Base-by-base conservation (phyloP, 2,329 filamentous ascomycete species). In the Amphichorda felina region DNA sequence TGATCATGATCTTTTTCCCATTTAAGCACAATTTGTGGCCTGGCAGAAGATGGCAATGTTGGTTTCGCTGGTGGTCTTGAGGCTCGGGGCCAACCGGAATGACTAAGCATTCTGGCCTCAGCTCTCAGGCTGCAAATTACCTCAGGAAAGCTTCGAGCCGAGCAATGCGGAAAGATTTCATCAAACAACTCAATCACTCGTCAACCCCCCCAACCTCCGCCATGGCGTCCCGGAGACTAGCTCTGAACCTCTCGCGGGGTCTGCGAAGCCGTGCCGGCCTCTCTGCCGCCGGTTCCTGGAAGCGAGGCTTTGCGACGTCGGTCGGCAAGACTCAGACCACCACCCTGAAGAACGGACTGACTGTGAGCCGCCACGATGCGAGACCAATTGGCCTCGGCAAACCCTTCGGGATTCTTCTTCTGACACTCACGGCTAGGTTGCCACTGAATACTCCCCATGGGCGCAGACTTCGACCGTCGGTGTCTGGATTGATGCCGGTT, bases 401-500 rank as follows among this genome's bases (percentile, higher is more conserved):
- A 6, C 38, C 34, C n/a, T 39, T 37, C 24, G 24, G 34, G 27
- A 37, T 41, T 49, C 37, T 45, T 22, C 31, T 39, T 30, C 51
- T 57, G 42, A 61, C 47, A 15, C 25, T 17, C 15, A 8, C 13
- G 29, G 26, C 39, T 60, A 96, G 89, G 87, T 98, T 60, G 91
- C 91, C 50, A 94, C 91, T 52, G 89, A 98, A 65, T 83, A 96
- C 72, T 95, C 88, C 46, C 91, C 89, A 53, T 96, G 87, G 75
- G 89, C 89, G 55, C 88, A 96, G 72, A 96, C 91, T 43, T 94
- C 88, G 54, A 96, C 89, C 38, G 88, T 96, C 54, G 91, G 91
- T 61, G 86, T 98, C 48, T 98, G 91, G 88, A 98, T 98, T 63
- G 93, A 98, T 68, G 89, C 93, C 61, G 91, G 91, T 60, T 95